Evolutionary conservation across 495 filamentous ascomycete species (phyloP).

Genomic region (Penicillium pancosmium): DNA sequence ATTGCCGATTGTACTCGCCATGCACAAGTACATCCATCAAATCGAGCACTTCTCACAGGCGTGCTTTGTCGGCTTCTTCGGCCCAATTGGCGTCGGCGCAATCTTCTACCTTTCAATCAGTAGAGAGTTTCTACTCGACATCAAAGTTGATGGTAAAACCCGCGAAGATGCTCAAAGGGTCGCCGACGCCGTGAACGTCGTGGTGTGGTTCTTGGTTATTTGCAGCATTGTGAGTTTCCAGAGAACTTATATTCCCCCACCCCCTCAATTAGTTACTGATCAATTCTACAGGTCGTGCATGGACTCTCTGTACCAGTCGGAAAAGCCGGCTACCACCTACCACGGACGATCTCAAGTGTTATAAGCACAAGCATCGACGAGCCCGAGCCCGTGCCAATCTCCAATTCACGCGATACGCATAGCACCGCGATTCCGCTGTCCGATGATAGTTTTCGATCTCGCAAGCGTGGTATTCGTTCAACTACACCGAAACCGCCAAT

Average conservation of each 20-base stretch:
- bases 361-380: conserved; percentile 45
- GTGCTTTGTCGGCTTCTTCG: conserved; percentile 88
- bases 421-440: conserved; percentile 39
- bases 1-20: conserved; percentile 71
- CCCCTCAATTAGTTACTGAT: conserved; percentile 5
- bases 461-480: conserved; percentile 28
- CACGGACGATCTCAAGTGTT: conserved; percentile 70
- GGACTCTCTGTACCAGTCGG: conserved; percentile 83
- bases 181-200: conserved; percentile 64
- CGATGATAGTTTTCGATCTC: conserved; percentile 23
- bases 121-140: conserved; percentile 61
- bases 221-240: conserved; percentile 76
- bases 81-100: conserved; percentile 90
- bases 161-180: conserved; percentile 68
- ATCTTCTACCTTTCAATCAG: conserved; percentile 87
- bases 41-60: conserved; percentile 75
- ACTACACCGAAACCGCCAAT: conserved; percentile 41
- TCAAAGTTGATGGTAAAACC: conserved; percentile 59
- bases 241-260: too few species aligned
- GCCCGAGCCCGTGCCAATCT: conserved; percentile 35
- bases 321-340: conserved; percentile 79
- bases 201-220: conserved; percentile 85
- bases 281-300: conserved; percentile 68
- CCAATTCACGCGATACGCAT: conserved; percentile 33
- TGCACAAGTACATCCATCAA: conserved; percentile 78